phyloP scores from a whole-genome alignment of 2,329 filamentous ascomycete species.

The Tolypocladium pustulatum region DNA sequence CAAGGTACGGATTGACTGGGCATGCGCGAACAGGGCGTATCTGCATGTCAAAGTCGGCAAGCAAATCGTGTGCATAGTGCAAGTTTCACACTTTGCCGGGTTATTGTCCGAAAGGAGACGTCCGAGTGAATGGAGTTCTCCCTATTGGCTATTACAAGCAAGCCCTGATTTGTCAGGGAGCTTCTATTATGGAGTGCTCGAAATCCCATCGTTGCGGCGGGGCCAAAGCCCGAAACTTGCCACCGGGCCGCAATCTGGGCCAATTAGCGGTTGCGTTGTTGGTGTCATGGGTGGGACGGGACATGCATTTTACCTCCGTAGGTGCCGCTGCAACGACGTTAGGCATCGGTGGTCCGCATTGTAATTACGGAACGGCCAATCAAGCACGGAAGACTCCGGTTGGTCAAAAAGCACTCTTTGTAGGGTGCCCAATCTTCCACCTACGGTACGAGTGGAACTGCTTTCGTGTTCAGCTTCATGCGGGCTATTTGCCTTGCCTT shows the following conservation, averaged over 20 bases:
- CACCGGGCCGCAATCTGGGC: background rate
- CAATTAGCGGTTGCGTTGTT: background rate
- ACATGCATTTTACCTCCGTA: background rate
- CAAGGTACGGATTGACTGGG: background rate
- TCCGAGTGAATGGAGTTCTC: background rate
- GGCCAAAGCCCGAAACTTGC: background rate
- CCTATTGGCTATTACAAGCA: background rate
- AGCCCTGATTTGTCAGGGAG: background rate
- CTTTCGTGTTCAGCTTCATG: background rate
- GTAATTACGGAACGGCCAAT: background rate
- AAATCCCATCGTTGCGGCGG: background rate
- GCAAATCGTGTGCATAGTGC: background rate
- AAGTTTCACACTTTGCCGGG: background rate
- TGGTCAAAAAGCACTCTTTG: background rate
- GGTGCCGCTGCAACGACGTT: background rate
- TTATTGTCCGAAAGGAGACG: background rate
- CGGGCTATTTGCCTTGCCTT: background rate
- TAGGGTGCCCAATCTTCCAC: background rate
- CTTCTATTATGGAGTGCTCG: background rate
- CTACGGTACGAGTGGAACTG: background rate
- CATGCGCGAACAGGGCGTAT: background rate
- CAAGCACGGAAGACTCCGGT: background rate
- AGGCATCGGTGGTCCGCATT: background rate
- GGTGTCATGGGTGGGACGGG: background rate
- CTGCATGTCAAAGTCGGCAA: background rate